Base-by-base conservation (phyloP, 805 yeast species). In the Kluyveromyces lactis region DNA sequence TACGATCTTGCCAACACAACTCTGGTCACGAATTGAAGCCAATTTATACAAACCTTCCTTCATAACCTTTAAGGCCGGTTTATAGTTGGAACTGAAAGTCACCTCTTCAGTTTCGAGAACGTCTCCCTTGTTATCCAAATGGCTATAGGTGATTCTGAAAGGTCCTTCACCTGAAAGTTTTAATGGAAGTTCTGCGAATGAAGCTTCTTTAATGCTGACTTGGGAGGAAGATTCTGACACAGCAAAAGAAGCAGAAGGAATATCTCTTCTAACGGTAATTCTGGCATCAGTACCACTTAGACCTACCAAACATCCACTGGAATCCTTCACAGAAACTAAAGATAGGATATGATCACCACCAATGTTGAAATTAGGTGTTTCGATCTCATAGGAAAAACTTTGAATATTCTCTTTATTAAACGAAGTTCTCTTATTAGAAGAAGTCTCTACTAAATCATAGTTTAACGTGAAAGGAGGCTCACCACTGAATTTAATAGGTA, bases 311-410 rank as follows among this genome's bases (percentile, higher is more conserved):
- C 99, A 92, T 1, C 79, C 78, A 9, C 83, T 74, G n/a, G 75
- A 70, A 56, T 92, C 99, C 17, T 70, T 71, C 2, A 85, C 75
- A 9, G 84, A 71, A 2, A 74, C 69, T 44, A 92, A 55, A 2
- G 77, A 68, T 1, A 90, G 60, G 18, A 72, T 71, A 56, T 77
- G 87, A n/a, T 73, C 70, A 3, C 96, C 95, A 16, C 95, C 95
- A 17, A 66, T 62, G 2, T 58, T 56, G 39, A 84, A 69, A 1
- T 62, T 53, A 0, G 85, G 81, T 0, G 86, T 74, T 7, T 56
- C 49, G n/a, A 86, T 68, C 1, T 53, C 49, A 41, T 68, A 67
- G 1, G 49, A 45, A 40, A 64, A 56, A 0, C 55, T 57, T 2
- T 48, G 49, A 33, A 77, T 70, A 31, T 67, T 66, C 8, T 65